A percentile compares a stretch with the other conserved stretches of the same genome.
Evolutionary conservation across 108 stramenopile species (phyloP).

Genomic region (Nitzschia inconspicua): DNA sequence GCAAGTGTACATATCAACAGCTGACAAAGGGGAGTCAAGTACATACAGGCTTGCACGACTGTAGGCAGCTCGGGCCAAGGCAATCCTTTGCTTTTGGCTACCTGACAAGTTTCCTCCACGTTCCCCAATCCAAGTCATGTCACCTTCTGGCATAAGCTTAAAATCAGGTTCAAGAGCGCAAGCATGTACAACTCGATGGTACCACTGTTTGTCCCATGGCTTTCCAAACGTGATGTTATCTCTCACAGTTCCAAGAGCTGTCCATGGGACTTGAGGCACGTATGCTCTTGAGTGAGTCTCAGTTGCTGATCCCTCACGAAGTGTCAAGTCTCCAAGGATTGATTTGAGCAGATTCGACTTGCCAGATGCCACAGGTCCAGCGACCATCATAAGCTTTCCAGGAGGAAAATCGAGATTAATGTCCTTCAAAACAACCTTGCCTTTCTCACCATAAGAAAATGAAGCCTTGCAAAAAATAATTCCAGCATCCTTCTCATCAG

Average conservation of each 20-base stretch:
- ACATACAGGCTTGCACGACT: slow-evolving; percentile 62
- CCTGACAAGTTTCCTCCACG: slow-evolving; percentile 77
- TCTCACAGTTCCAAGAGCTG: slow-evolving; percentile 78
- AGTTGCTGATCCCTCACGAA: slow-evolving; percentile 19
- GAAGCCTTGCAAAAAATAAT: too few species aligned
- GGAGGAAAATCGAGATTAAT: slow-evolving; percentile 46
- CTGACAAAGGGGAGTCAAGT: slow-evolving; percentile 74
- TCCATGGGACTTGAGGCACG: slow-evolving; percentile 84
- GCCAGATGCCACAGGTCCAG: slow-evolving; percentile 56
- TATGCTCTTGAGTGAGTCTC: slow-evolving; percentile 59
- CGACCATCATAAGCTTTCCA: slow-evolving; percentile 43
- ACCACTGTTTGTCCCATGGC: slow-evolving; percentile 62
- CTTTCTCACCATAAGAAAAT: not conserved
- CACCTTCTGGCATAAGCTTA: slow-evolving; percentile 54
- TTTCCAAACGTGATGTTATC: slow-evolving; percentile 88
- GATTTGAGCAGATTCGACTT: slow-evolving; percentile 55
- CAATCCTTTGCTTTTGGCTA: slow-evolving; percentile 48
- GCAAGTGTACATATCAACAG: slow-evolving; percentile 50
- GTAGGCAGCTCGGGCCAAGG: slow-evolving; percentile 77
- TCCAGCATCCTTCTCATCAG: too few species aligned
- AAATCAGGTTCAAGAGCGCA: slow-evolving; percentile 71
- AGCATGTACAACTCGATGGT: slow-evolving; percentile 58
- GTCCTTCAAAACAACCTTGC: slow-evolving; percentile 29
- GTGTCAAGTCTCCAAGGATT: slow-evolving; percentile 52
- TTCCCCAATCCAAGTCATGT: slow-evolving; percentile 91